Percentiles rank a stretch among this genome's conserved stretches.
These are phyloP conservation scores for Nicotiana attenuata DNA, from an alignment of 257 asterid species.

Conservation along the genomic window DNA sequence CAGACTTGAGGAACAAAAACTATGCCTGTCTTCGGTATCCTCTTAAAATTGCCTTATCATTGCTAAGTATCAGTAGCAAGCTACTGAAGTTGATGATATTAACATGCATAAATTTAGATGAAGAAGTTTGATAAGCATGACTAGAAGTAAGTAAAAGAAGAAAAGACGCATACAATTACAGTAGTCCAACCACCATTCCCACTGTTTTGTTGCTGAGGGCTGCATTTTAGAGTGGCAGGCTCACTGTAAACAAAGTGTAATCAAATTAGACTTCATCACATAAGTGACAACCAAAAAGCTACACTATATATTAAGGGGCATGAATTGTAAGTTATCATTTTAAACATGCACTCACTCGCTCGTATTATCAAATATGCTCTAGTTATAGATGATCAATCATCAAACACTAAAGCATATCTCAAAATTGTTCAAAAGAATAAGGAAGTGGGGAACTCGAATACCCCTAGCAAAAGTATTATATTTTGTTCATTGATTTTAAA, in stretches of 20 bases:
- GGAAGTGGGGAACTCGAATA: not conserved
- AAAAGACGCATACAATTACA: constrained; percentile 51
- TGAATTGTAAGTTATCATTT: not conserved
- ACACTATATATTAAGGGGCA: not conserved
- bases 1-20: not conserved
- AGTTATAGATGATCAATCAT: not conserved
- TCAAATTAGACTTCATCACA: not conserved
- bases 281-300: not conserved
- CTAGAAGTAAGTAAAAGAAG: not conserved
- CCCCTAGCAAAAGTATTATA: not conserved
- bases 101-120: not conserved
- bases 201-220: constrained; percentile 46
- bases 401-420: not conserved
- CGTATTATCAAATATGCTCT: not conserved
- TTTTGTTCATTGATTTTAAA: not conserved
- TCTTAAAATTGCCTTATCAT: not conserved
- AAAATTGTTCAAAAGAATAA: not conserved
- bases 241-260: constrained; percentile 45
- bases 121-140: not conserved
- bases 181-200: constrained; percentile 71
- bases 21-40: not conserved
- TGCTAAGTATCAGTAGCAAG: not conserved
- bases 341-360: not conserved
- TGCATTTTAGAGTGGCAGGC: constrained; percentile 75
- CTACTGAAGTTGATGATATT: not conserved